Evolutionary conservation across 1,139 yeast genomes (phyloP), one percentile per base, ranked within the genome.

Genomic region (Zygosaccharomyces sapae): DNA sequence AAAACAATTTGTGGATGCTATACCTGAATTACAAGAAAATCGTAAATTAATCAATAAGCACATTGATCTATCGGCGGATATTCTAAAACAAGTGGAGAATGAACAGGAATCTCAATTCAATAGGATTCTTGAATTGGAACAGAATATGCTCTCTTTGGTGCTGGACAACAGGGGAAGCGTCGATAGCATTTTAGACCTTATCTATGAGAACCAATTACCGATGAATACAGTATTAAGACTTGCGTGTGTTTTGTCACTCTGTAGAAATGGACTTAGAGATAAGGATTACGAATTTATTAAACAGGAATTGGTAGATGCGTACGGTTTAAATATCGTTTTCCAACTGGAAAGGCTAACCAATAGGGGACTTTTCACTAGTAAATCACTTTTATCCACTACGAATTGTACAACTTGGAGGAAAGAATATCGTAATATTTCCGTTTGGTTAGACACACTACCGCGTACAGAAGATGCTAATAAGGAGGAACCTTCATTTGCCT

Each of bases 11-110:
- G 95, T 90, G 2, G 77, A 80, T 12, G 82, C 80, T 47, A 71
- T 92, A 33, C 84, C 87, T 5, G 76, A 73, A 12, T 68, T 90
- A 42, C 90, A 89, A 46, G 67, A 75, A 12, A 75, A 80, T 44
- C 96, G 89, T 61, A 81, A 77, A 38, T 70, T 79, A 52, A 75
- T 92, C 29, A 79, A 86, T 49, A 78, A 80, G 51, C 96, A 88
- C 62, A 89, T 97, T 0, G 70, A 71, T 3, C 69, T 92, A 22
- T 86, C 95, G 3, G 95, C 89, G 57, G 73, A 72, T 20, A 73
- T 88, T 1, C 70, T 90, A 63, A 66, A 70, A 10, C 69, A 70
- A 33, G 81, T 87, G 8, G 76, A 75, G 34, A 71, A 67, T 30
- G 68, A 61, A 13, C 66, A 63, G 8, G 52, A 53, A 9, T 62